Conservation (phyloP, 257 asterid species). For the Anisodus tanguticus region DNA sequence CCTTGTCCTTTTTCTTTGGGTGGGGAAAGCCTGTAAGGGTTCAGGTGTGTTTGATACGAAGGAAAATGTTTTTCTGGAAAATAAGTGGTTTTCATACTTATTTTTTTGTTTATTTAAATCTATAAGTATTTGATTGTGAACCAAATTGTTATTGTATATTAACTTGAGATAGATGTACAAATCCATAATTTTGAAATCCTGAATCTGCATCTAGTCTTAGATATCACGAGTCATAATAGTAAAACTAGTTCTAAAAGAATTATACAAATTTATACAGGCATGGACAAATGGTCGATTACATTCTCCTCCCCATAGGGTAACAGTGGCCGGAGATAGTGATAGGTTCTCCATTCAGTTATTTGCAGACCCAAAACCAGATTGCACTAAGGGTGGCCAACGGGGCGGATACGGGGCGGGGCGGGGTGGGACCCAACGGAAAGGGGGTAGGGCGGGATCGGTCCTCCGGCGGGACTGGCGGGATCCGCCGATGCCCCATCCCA, state of each 20-base stretch:
- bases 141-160: no score
- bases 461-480: no score
- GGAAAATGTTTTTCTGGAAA: neutral
- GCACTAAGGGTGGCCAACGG: neutral
- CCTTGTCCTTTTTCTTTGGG: neutral
- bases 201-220: neutral
- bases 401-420: no score
- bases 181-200: no score
- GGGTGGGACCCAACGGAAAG: no score
- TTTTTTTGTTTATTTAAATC: neutral
- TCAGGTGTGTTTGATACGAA: no score
- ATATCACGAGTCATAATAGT: no score
- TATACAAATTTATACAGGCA: neutral
- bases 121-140: no score
- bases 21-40: no score
- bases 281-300: neutral
- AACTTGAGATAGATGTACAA: no score
- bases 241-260: neutral
- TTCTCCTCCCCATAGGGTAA: slow-evolving; percentile 6
- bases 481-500: no score
- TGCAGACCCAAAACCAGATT: neutral
- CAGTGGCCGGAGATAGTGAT: neutral
- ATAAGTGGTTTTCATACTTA: neutral
- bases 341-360: neutral
- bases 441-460: no score